Base-by-base conservation (phyloP, 2,329 filamentous ascomycete genomes). In the Fusarium metavorans region DNA sequence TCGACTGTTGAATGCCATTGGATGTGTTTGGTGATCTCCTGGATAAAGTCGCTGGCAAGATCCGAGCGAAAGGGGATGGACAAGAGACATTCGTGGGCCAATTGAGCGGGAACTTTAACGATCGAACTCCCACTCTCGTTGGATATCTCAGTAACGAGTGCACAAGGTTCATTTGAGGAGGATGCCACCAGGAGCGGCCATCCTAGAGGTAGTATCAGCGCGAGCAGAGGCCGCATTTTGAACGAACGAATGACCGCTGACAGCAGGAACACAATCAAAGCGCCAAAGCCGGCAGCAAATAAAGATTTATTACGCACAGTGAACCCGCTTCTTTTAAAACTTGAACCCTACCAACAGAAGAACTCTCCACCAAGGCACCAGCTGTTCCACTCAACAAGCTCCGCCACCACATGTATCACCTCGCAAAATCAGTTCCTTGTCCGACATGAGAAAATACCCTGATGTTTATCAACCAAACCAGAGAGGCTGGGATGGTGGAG, bases 1-100 rank as follows among this genome's bases (percentile, higher is more conserved):
- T 72, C 71, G 30, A 73, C 37, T 2, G 71, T 73, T 7, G 69
- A 72, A 18, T 73, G 71, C 61, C 65, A 73, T 32, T 67, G 59
- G 1, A 67, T 11, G 23, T 67, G 56, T 7, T 64, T 67, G n/a
- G 2, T 34, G 23, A 67, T 27, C 13, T 67, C 59, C 20, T 41
- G 37, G 11, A 67, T 32, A 11, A 67, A 67, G 37, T 25, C 30
- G 0, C 6, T 4, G 6, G 59, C 59, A 27, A 56, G 59, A 6
- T 67, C 32, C 1, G 59, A 32, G 2, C 63, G 45, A 37, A 57
- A 67, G 1, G 65, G 65, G n/a, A 67, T 64, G 1, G 65, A 67
- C 5, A 35, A 10, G 4, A 67, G 65, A 34, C 65, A 67, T 2
- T 67, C 50, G 3, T 57, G 23, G 5, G 65, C 65, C 7, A 67